phyloP scores from a whole-genome alignment of 176 grass and related monocot genomes.

The Bonia amplexicaulis region DNA sequence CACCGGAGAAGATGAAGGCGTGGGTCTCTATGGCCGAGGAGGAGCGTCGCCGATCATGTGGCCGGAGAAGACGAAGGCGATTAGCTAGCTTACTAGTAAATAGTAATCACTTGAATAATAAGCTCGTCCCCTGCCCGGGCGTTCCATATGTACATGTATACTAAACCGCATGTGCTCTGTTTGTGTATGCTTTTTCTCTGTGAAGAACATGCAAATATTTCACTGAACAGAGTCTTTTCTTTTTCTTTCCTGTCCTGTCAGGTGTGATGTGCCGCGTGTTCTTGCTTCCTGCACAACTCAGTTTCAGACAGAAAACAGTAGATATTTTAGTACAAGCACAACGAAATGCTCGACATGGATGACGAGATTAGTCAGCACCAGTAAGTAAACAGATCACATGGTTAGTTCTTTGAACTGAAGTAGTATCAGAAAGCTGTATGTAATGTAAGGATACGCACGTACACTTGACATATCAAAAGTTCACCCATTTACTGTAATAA shows the following conservation, averaged over 20 bases:
- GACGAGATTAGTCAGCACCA: background rate
- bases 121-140: background rate
- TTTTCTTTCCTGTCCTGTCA: background rate
- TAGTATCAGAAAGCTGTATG: background rate
- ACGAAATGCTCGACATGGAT: background rate
- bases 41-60: constrained; percentile 3
- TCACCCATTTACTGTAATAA: background rate
- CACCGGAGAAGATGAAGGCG: too few species aligned
- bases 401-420: background rate
- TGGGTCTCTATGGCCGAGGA: too few species aligned
- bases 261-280: background rate
- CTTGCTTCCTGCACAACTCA: background rate
- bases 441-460: background rate
- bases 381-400: background rate
- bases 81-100: background rate
- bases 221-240: background rate
- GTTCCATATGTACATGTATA: background rate
- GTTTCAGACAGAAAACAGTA: background rate
- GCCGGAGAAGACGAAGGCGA: constrained; percentile 34
- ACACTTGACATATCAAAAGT: background rate
- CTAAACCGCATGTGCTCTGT: background rate
- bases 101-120: background rate
- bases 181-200: background rate
- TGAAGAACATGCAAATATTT: background rate
- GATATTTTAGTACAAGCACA: background rate